Evolutionary conservation across 768 basidiomycete species (phyloP).

Genomic region (Suillus subluteus): DNA sequence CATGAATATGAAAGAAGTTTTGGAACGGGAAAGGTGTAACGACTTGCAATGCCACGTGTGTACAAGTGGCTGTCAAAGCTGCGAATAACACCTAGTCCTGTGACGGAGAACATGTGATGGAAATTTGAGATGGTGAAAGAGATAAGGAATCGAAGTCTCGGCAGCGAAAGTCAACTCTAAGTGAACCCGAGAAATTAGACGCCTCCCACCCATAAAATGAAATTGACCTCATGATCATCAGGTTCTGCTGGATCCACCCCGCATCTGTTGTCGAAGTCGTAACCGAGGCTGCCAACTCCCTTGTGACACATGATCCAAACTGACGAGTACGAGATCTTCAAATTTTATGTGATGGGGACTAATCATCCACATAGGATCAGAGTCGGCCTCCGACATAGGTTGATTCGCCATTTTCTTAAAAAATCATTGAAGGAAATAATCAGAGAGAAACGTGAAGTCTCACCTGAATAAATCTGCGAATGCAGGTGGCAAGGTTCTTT

Average conservation of each 20-base stretch:
- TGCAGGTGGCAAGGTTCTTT: constrained; percentile 69
- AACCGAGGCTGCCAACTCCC: constrained; percentile 80
- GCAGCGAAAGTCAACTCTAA: background rate
- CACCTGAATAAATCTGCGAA: constrained; percentile 66
- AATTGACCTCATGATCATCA: background rate
- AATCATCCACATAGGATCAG: constrained; percentile 59
- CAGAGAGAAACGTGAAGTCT: constrained; percentile 16
- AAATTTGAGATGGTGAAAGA: background rate
- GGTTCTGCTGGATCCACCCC: background rate
- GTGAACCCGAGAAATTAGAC: background rate
- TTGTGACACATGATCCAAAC: constrained; percentile 77
- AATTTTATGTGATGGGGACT: constrained; percentile 56
- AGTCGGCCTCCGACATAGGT: constrained; percentile 59
- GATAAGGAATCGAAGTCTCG: constrained; percentile 5
- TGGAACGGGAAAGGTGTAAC: background rate
- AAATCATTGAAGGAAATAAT: background rate
- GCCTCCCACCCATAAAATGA: background rate
- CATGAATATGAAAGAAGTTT: background rate
- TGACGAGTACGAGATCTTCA: constrained; percentile 70
- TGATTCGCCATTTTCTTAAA: constrained; percentile 52
- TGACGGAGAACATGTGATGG: background rate
- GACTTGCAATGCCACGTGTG: background rate
- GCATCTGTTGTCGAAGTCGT: constrained; percentile 39
- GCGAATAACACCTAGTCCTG: background rate
- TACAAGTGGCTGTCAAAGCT: no score